Base-by-base conservation (phyloP, 1,284 basidiomycete genomes). In the Pascua sp. region DNA sequence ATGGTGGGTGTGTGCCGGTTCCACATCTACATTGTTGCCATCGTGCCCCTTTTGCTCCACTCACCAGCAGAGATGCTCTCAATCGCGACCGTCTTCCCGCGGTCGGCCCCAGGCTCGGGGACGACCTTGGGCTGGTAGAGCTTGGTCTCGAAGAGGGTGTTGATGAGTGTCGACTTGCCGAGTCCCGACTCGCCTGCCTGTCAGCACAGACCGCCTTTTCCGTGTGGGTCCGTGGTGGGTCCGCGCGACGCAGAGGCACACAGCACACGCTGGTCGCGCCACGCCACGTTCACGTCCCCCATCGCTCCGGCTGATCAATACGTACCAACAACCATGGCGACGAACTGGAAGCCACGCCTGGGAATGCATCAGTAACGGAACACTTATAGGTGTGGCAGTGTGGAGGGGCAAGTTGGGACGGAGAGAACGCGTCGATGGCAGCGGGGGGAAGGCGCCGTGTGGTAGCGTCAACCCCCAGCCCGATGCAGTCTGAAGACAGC, bases 91-190 rank as follows among this genome's bases (percentile, higher is more conserved):
- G 94, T 97, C 80, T 90, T 90, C 42, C 91, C 84, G 55, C 86
- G 82, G 77, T 97, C 94, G 42, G 87, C 84, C 56, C 90, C 86
- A 42, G 93, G 93, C 55, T 86, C 85, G 40, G 88, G 81, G 53
- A 88, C 84, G 63, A 88, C 85, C 79, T 92, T 93, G 60, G 88
- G 85, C 53, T 89, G 87, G 78, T 96, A 95, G 61, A 98, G 87
- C 61, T 85, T 85, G 48, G 93, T 95, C 76, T 95, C 91, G 84
- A 98, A 98, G 63, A 98, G 84, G 16, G 94, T 98, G 80, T 98
- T 98, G 77, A 98, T 87, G 72, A 97, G 84, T 11, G 94, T 98
- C 15, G 94, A 97, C 82, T 98, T 98, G 64, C 94, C 94, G 63
- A 98, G 83, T 55, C 94, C 94, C 51, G 93, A 96, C 81, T 98